Base-by-base conservation (phyloP, 768 basidiomycete species). In the Leccinum subtestaceum region DNA sequence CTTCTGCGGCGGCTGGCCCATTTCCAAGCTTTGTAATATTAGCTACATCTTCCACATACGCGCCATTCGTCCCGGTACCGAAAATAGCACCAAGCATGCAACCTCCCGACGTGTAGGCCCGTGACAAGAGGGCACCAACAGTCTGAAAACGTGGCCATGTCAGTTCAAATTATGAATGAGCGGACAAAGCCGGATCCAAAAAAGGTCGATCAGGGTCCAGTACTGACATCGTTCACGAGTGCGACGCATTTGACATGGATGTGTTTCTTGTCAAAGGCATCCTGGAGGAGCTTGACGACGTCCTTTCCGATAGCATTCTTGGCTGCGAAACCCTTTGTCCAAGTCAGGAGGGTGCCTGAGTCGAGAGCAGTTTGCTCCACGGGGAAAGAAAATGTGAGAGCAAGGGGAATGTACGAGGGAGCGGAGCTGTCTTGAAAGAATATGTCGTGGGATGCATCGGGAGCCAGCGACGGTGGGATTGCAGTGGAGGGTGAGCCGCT, bases 1-100 rank as follows among this genome's bases (percentile, higher is more conserved):
- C 88, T 32, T 82, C 78, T 9, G 79, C 76, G 10, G 78, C 82
- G 6, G 81, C 84, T 25, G 84, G 77, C 46, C 75, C 80, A 56
- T 90, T 85, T 17, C 83, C 84, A 8, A 97, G 80, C 74, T 98
- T 98, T 43, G 80, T 85, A 69, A 98, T 87, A 53, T 93, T 94
- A 53, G 83, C 80, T 31, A 95, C 77, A 64, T 90, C 81, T 72
- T 98, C 96, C 52, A 99, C 84, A 74, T 97, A 99, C 11, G 97
- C 97, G 31, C 97, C 97, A 69, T 99, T 99, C 5, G 97, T 98
- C 17, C 97, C 97, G 0, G 97, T 99, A 25, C 97, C 97, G 70
- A 98, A 98, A 67, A 98, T 98, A 56, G 89, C 89, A 50, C 89
- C 91, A 34, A 95, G 83, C 15, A 94, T 78, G 67, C 93, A 96